phyloP scores from a whole-genome alignment of 2,329 filamentous ascomycete species.

The Plectosphaerella plurivora region DNA sequence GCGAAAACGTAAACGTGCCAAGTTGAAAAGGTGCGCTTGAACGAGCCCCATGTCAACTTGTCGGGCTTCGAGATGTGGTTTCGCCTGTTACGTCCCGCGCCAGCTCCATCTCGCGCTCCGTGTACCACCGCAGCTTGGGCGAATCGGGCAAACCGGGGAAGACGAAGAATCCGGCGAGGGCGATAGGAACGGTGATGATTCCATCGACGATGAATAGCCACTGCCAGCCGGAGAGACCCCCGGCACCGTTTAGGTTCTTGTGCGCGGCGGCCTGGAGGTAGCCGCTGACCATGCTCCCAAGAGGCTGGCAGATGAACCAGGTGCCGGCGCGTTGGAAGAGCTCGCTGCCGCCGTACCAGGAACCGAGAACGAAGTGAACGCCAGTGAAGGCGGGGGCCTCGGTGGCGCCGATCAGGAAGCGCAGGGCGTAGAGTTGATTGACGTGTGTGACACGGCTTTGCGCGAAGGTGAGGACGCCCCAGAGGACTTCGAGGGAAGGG shows the following conservation, averaged over 20 bases:
- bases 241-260: constrained; percentile 36
- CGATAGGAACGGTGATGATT: constrained; percentile 27
- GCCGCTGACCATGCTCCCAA: constrained; percentile 41
- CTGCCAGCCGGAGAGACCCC: constrained; percentile 37
- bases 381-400: constrained; percentile 12
- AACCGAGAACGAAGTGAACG: constrained; percentile 22
- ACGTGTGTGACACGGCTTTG: constrained; percentile 11
- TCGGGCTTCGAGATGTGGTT: no score
- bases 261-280: constrained; percentile 43
- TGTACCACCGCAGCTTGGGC: constrained; percentile 21
- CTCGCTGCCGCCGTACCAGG: constrained; percentile 27
- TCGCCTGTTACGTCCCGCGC: constrained; percentile 11
- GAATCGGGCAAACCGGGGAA: constrained; percentile 23
- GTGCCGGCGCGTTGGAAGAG: constrained; percentile 44
- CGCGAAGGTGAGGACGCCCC: constrained; percentile 8
- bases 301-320: constrained; percentile 42
- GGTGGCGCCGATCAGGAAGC: constrained; percentile 20
- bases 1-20: no score
- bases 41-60: no score
- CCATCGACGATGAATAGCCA: constrained; percentile 31
- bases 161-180: constrained; percentile 24
- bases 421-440: constrained; percentile 16
- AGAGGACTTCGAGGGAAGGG: constrained; percentile 17
- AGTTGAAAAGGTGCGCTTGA: no score
- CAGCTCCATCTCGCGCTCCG: constrained; percentile 16